phyloP scores from a whole-genome alignment of 2,329 filamentous ascomycete species.

The Trichoderma sp. region DNA sequence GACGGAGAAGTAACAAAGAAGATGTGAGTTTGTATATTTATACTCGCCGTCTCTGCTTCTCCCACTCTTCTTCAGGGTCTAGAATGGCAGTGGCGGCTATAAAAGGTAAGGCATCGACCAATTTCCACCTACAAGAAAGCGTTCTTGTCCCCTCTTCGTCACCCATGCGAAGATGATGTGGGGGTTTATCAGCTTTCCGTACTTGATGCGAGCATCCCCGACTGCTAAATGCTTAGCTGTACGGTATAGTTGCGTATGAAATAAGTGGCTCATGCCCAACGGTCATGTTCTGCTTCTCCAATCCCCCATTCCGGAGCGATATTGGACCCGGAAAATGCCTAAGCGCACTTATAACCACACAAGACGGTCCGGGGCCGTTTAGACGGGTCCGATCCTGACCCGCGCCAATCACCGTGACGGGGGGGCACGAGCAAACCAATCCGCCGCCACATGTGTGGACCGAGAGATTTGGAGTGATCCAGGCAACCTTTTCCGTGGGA shows the following conservation, averaged over 20 bases:
- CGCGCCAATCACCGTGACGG: conserved; percentile 12
- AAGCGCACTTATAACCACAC: conserved; percentile 8
- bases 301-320: background rate
- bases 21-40: background rate
- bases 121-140: background rate
- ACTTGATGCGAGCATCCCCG: conserved; percentile 2
- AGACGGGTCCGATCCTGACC: conserved; percentile 13
- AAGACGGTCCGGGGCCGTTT: conserved; percentile 1
- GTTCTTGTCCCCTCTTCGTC: conserved; percentile 8
- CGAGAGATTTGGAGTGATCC: background rate
- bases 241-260: background rate
- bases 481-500: conserved; percentile 4
- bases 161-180: conserved; percentile 7
- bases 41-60: background rate
- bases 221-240: background rate
- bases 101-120: conserved; percentile 12
- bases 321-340: conserved; percentile 12
- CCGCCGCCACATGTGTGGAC: conserved; percentile 6
- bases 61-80: background rate
- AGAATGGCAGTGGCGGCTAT: background rate
- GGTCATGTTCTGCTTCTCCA: background rate
- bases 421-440: background rate
- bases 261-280: conserved; percentile 16
- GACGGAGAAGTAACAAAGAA: background rate
- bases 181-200: background rate